Evolutionary conservation across 2,329 filamentous ascomycete genomes (phyloP), one percentile per base, ranked within the genome.

Genomic region (Thelonectria blattea): DNA sequence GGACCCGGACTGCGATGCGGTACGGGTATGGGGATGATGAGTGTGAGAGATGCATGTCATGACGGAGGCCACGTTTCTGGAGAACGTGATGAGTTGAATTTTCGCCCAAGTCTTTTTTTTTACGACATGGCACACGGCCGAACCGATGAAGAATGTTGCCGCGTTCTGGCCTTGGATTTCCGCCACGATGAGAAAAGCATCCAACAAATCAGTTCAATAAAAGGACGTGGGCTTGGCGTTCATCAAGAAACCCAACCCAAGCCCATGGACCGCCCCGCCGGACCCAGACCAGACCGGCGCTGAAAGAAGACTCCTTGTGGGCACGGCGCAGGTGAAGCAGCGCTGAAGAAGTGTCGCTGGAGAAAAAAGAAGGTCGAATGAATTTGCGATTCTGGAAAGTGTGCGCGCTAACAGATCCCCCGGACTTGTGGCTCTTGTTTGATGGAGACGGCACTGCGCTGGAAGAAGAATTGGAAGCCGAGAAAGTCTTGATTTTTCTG

Each of bases 41-140:
- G 51, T n/a, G n/a, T n/a, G n/a, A n/a, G n/a, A n/a, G n/a, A 58
- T 68, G 66, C 65, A 70, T 57, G 63, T 64, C 68, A 70, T 68
- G 66, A 68, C 62, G 58, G 53, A 22, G 56, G 58, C 65, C 60
- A 70, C 61, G 65, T 65, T 64, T 61, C 51, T 15, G 34, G 18
- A 6, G 57, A 63, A 49, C 39, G 58, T 46, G 63, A 60, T 52
- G 60, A 42, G 54, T 34, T 55, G 55, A 52, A 24, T 55, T 64
- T 50, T 50, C 17, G 47, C 47, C 34, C 52, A 58, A 48, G 55
- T 56, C 50, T 47, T 27, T 37, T 37, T 52, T 47, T 27, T 37
- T 37, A 47, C 22, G 41, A 68, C 65, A 63, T n/a, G n/a, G n/a
- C n/a, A 70, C 63, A 62, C 56, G 20, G 15, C 61, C 52, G 52